Evolutionary conservation across 495 filamentous ascomycete genomes (phyloP), one percentile per base, ranked within the genome.

Genomic region (Pseudotulostoma volvatum): DNA sequence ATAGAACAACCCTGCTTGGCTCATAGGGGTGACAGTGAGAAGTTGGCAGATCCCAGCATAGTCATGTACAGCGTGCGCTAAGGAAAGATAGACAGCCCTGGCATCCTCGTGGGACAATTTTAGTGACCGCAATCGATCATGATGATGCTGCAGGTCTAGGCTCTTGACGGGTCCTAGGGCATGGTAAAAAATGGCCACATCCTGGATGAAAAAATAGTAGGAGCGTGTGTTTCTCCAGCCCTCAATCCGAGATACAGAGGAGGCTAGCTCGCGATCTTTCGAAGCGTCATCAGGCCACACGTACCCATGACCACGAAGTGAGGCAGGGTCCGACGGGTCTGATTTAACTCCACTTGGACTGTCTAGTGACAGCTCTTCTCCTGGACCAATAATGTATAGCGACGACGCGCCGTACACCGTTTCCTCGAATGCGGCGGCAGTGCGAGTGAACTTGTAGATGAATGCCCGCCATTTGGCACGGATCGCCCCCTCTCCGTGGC

Each of bases 161-260:
- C 74, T 70, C 43, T 87, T 82, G 37, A 95, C 74, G 2, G 86
- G 84, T 18, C 80, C 71, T 15, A 79, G 57, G n/a, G 48, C 53
- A 39, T 50, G 63, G 35, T 60, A 62, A 51, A 65, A 66, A 2
- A 55, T 53, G 3, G 71, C 73, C 3, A 75, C 67, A 45, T 79
- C 90, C 61, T 92, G 84, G 44, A 93, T 87, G 54, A 84, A 95
- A 31, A 78, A 83, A 57, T 92, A 93, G 51, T 96, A 99, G 46
- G 82, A 92, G 43, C 90, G 69, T 1, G 90, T 96, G 38, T 79
- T 85, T 39, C 92, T 70, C 90, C 90, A 99, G 30, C 86, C 90
- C 54, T 96, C 92, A 33, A 99, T 93, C 31, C 90, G 67, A 39
- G 79, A 80, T 21, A 92, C 84, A 19, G 88, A 93, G 1, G 83